Base-by-base conservation (phyloP, 345 rosid genomes). In the Gossypium stocksii region DNA sequence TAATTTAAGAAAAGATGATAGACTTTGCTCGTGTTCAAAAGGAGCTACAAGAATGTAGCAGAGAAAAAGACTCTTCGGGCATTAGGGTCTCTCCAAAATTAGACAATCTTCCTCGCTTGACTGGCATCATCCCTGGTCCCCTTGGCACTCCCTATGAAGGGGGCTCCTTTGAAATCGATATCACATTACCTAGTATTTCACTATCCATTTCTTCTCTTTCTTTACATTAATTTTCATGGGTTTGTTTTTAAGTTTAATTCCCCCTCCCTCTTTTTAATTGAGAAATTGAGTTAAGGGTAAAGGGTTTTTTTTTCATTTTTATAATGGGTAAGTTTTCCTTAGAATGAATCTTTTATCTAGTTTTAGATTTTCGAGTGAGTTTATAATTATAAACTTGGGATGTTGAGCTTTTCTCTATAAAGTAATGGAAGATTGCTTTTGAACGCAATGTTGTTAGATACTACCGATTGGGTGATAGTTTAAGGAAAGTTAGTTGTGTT, bases 131-230 rank as follows among this genome's bases (percentile, higher is more conserved):
- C 5, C 92, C 97, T 2, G 99, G 99, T 0, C 99, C 99, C 0
- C 22, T 83, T 48, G 93, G 89, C 20, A 91, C 97, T 78, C 99
- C 99, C 62, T 95, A 93, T 59, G 98, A 95, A 81, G 99, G 98
- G 27, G 98, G 98, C 52, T 85, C 86, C 63, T 95, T 91, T 81
- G 91, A 86, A 78, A 89, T 95, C 63, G 98, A 95, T 71, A 95
- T 95, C 71, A 70, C 73, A 29, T 70, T 70, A 61, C 73, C 73
- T 10, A 61, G 73, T 70, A 29, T 17, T 69, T 14, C 11, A 14
- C 19, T 9, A 16, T 49, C 41, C 45, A 9, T 59, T 25, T 12
- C 41, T 14, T 61, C 19, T 29, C 8, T 7, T 16, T 7, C 66
- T 29, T 64, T 57, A 57, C 13, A 22, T 65, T 44, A 2, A 4